Evolutionary conservation across 805 yeast species (phyloP), one percentile per base, ranked within the genome.

Genomic region (Pichia cabralensis): DNA sequence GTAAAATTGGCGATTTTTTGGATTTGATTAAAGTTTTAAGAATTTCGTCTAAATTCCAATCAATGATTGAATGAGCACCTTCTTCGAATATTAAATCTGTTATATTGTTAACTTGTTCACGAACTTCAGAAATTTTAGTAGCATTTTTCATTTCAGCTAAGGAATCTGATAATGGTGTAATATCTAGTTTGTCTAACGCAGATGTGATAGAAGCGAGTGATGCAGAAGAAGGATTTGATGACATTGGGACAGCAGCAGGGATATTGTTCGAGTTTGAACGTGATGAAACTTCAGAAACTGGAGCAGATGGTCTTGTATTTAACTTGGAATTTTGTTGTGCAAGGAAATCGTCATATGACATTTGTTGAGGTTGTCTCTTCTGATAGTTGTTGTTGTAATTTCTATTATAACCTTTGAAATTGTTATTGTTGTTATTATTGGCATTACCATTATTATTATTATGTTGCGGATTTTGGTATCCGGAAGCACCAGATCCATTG

Each of bases 121-220:
- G 69, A 27, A 74, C 67, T 35, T 74, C 83, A 9, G 73, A 58
- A 25, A 75, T 55, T 41, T 70, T 62, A 23, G 69, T 50, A 6
- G 77, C 74, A 23, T 50, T 49, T 40, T 72, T 71, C 33, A 84
- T 62, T 19, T 62, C 62, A 19, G 56, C 58, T 44, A 88, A 61
- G 37, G 67, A 53, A 17, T 70, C 76, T 21, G 80, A 68, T 39
- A 85, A 63, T 16, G 96, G 95, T 8, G 81, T 62, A 26, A 74
- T 48, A 14, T 69, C 71, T 34, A 83, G 59, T 43, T 79, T 79
- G 35, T 69, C 69, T 53, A 86, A 65, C 4, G 92, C 82, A 3
- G 62, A 54, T 10, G 84, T 61, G 47, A 88, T 65, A 3, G 95
- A 80, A 8, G 84, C 62, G 47, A 88, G 64, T 3, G 95, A 80